phyloP scores from a whole-genome alignment of 257 asterid species.

The Datura wrightii region DNA sequence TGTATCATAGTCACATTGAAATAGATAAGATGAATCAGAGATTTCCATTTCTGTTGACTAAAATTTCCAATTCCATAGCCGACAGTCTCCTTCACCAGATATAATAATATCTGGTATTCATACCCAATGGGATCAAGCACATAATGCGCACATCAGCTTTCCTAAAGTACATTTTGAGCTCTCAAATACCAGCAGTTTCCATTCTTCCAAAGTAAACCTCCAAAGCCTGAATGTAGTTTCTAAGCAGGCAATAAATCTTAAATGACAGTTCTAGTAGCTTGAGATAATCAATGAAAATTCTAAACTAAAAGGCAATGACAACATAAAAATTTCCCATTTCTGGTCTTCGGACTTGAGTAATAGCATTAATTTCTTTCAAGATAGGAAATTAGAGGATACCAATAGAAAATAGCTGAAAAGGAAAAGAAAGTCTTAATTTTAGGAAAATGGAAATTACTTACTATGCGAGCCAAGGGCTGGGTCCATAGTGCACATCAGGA shows the following conservation, averaged over 20 bases:
- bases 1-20: background rate
- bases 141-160: background rate
- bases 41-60: background rate
- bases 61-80: background rate
- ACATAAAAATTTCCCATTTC: constrained; percentile 12
- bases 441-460: background rate
- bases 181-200: background rate
- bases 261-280: background rate
- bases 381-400: background rate
- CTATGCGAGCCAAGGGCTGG: background rate
- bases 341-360: background rate
- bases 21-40: background rate
- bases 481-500: background rate
- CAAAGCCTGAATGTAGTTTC: background rate
- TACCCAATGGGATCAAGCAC: background rate
- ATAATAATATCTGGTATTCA: background rate
- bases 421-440: background rate
- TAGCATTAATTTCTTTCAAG: background rate
- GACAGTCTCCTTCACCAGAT: constrained; percentile 16
- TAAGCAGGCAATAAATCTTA: background rate
- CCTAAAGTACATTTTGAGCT: background rate
- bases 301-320: background rate
- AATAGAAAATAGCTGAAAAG: constrained; percentile 15
- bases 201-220: constrained; percentile 10
- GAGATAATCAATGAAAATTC: constrained; percentile 17